Conservation (phyloP, 352 stramenopile species). For the Globisporangium nagaii region DNA sequence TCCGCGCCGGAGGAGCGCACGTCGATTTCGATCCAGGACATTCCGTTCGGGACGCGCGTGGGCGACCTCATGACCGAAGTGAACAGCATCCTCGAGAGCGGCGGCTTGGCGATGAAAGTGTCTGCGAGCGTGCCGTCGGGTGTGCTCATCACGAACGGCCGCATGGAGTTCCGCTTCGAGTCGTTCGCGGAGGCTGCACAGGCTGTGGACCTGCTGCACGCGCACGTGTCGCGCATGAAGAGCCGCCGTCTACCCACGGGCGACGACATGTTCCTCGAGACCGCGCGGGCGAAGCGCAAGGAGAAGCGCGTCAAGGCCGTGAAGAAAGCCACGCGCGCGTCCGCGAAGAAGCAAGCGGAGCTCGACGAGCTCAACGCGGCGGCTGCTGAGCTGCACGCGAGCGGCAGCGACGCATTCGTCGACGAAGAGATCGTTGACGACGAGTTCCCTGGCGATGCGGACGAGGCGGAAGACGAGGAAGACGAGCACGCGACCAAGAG, state of each 20-base stretch:
- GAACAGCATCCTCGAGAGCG: slow-evolving; percentile 33
- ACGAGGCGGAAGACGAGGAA: slow-evolving; percentile 12
- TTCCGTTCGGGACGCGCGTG: slow-evolving; percentile 71
- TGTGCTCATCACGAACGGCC: slow-evolving; percentile 48
- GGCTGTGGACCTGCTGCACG: slow-evolving; percentile 57
- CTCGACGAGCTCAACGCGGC: background rate
- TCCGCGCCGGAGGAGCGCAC: slow-evolving; percentile 38
- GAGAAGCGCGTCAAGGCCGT: slow-evolving; percentile 25
- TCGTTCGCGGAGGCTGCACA: slow-evolving; percentile 72
- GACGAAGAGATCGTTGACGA: slow-evolving; percentile 27
- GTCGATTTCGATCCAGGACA: slow-evolving; percentile 65
- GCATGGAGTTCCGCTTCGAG: slow-evolving; percentile 65
- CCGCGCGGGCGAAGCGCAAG: slow-evolving; percentile 32
- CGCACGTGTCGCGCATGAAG: slow-evolving; percentile 49
- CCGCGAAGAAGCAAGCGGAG: slow-evolving; percentile 16
- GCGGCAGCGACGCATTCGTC: slow-evolving; percentile 17
- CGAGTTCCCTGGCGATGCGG: slow-evolving; percentile 12
- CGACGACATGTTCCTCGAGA: slow-evolving; percentile 36
- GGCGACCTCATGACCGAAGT: slow-evolving; percentile 53
- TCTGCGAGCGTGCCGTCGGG: slow-evolving; percentile 46
- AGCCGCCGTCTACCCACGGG: slow-evolving; percentile 35
- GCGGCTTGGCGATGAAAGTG: slow-evolving; percentile 53
- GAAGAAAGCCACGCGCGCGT: slow-evolving; percentile 13
- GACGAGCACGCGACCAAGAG: slow-evolving; percentile 11
- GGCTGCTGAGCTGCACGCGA: slow-evolving; percentile 15